A percentile compares a stretch with the other conserved stretches of the same genome.
phyloP scores from a whole-genome alignment of 2,329 filamentous ascomycete species.

The Teratosphaeriaceae sp. region DNA sequence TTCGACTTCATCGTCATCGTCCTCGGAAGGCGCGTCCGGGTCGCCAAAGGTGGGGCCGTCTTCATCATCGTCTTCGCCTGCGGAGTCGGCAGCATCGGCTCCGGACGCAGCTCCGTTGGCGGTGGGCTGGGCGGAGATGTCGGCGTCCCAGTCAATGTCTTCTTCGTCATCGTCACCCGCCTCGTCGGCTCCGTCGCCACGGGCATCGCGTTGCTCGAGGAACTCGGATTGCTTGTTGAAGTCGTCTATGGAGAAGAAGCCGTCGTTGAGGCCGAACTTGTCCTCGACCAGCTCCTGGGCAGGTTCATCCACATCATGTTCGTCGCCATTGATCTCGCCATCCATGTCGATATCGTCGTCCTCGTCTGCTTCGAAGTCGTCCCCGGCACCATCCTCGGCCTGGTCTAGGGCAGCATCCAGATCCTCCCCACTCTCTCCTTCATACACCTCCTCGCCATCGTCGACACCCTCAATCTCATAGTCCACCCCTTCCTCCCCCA shows the following conservation, averaged over 20 bases:
- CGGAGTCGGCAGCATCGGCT: conserved; percentile 28
- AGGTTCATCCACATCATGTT: conserved; percentile 44
- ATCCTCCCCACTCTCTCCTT: conserved; percentile 27
- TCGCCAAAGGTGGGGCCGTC: conserved; percentile 79
- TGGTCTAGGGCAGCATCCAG: conserved; percentile 29
- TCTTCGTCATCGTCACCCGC: conserved; percentile 84
- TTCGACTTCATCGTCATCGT: conserved; percentile 51
- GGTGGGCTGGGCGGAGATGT: conserved; percentile 49
- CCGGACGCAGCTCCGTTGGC: conserved; percentile 28
- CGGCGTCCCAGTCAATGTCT: conserved; percentile 77
- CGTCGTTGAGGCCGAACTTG: conserved; percentile 83
- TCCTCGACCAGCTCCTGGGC: conserved; percentile 60
- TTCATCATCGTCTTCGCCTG: conserved; percentile 61
- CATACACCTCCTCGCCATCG: conserved; percentile 32
- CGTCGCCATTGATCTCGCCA: conserved; percentile 39
- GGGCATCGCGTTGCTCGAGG: conserved; percentile 77
- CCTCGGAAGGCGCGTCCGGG: conserved; percentile 63
- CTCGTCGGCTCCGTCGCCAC: conserved; percentile 67
- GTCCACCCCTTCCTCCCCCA: conserved; percentile 29
- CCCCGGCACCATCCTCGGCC: conserved; percentile 29
- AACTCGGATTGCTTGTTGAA: conserved; percentile 93
- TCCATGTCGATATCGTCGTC: conserved; percentile 28
- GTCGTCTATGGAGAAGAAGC: conserved; percentile 95
- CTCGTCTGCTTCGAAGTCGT: conserved; percentile 31
- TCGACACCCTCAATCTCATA: conserved; percentile 28